Evolutionary conservation across 257 asterid species (phyloP).

Genomic region (Asclepias syriaca): DNA sequence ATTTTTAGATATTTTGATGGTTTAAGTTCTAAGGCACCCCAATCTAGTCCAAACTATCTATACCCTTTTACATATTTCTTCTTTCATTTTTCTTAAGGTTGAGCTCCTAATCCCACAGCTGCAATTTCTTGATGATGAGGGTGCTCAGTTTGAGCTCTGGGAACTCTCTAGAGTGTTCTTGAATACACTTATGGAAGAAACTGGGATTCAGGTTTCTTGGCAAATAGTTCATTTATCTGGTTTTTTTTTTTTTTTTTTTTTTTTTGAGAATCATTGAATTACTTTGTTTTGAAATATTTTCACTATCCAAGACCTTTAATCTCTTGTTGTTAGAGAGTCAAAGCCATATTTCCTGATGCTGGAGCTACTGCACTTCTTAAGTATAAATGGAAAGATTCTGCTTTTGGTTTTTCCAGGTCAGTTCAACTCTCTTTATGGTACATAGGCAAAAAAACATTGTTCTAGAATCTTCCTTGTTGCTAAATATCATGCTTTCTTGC

Average conservation of each 20-base stretch:
- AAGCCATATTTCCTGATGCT: conserved; percentile 96
- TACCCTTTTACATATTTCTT: background rate
- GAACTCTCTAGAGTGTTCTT: conserved; percentile 66
- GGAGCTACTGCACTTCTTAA: conserved; percentile 94
- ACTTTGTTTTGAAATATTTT: conserved; percentile 10
- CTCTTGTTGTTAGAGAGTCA: conserved; percentile 59
- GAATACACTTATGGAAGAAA: conserved; percentile 70
- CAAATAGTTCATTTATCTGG: background rate
- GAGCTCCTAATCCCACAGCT: conserved; percentile 92
- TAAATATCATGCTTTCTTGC: conserved; percentile 9
- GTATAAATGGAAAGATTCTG: conserved; percentile 88
- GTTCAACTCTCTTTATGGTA: background rate
- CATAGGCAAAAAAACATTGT: background rate
- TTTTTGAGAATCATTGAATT: background rate
- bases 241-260: too few species aligned
- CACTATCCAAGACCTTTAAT: conserved; percentile 25
- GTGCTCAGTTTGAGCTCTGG: conserved; percentile 96
- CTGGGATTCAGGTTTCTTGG: conserved; percentile 64
- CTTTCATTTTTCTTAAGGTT: conserved; percentile 41
- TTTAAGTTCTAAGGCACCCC: background rate
- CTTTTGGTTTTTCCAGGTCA: conserved; percentile 80
- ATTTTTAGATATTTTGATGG: background rate
- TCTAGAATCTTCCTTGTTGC: too few species aligned
- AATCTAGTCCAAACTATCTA: background rate
- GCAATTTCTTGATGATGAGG: conserved; percentile 91